phyloP scores from a whole-genome alignment of 768 basidiomycete genomes.

The Boletus coccyginus region DNA sequence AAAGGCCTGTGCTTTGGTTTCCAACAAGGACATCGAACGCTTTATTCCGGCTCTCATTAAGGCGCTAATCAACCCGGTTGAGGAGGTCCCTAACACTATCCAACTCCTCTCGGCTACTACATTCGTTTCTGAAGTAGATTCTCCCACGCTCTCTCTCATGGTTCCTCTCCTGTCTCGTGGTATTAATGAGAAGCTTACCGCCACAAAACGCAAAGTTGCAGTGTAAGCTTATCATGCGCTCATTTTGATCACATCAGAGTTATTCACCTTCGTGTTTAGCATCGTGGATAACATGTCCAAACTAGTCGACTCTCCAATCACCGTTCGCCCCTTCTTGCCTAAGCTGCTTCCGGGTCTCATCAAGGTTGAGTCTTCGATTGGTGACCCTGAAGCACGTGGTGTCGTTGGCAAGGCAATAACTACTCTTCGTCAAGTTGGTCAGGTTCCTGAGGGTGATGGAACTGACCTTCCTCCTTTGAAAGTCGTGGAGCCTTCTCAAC shows the following conservation, averaged over 20 bases:
- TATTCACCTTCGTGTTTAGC: constrained; percentile 39
- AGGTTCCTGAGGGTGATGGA: constrained; percentile 84
- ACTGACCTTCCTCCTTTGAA: constrained; percentile 88
- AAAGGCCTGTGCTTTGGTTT: constrained; percentile 90
- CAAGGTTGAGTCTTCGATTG: constrained; percentile 93
- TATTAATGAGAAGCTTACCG: constrained; percentile 90
- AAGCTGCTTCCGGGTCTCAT: constrained; percentile 93
- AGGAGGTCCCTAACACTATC: constrained; percentile 97
- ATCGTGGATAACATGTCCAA: constrained; percentile 99
- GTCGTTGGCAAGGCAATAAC: constrained; percentile 90
- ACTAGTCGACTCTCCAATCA: constrained; percentile 91
- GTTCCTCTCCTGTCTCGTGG: constrained; percentile 94
- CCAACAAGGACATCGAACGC: constrained; percentile 97
- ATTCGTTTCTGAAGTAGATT: constrained; percentile 99
- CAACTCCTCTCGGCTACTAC: constrained; percentile 95
- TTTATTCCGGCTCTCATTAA: constrained; percentile 98
- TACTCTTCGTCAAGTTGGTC: constrained; percentile 93
- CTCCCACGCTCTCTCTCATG: constrained; percentile 95
- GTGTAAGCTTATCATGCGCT: constrained; percentile 56
- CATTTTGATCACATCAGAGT: constrained; percentile 11
- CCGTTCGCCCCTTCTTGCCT: constrained; percentile 95
- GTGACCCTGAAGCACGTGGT: constrained; percentile 96
- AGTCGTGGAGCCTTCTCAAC: constrained; percentile 64
- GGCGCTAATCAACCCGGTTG: constrained; percentile 97
- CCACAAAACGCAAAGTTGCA: constrained; percentile 96